These are phyloP conservation scores for Aureobasidium sp. DNA, from an alignment of 2,329 filamentous ascomycete genomes.

Conservation along the genomic window DNA sequence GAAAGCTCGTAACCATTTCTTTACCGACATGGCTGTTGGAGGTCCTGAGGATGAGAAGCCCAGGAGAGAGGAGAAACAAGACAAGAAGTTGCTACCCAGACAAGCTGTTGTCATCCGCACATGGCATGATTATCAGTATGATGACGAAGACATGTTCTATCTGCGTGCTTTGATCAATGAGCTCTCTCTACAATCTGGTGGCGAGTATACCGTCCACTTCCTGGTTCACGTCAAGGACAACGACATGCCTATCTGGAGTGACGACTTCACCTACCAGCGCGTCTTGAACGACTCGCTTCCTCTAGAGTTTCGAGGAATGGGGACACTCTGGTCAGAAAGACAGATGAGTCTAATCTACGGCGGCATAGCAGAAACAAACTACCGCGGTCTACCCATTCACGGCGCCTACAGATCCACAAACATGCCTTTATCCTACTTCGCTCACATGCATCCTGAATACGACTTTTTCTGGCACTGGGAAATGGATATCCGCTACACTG, in stretches of 20 bases:
- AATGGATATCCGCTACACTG: slow-evolving; percentile 92
- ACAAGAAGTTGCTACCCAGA: slow-evolving; percentile 53
- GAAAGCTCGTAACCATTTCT: slow-evolving; percentile 40
- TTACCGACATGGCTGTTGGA: slow-evolving; percentile 43
- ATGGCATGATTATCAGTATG: slow-evolving; percentile 84
- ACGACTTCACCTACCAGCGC: slow-evolving; percentile 75
- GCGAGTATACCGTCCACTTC: slow-evolving; percentile 86
- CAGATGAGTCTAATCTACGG: slow-evolving; percentile 63
- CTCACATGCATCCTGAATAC: slow-evolving; percentile 87
- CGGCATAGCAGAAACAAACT: slow-evolving; percentile 54
- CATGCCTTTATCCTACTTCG: slow-evolving; percentile 97
- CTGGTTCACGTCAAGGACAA: slow-evolving; percentile 87
- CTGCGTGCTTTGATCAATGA: slow-evolving; percentile 85
- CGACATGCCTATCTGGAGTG: slow-evolving; percentile 82
- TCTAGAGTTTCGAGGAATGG: slow-evolving; percentile 57
- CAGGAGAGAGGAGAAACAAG: slow-evolving; percentile 24
- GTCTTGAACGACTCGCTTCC: slow-evolving; percentile 61
- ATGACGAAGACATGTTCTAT: slow-evolving; percentile 82
- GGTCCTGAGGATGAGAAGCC: slow-evolving; percentile 26
- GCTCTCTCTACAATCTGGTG: slow-evolving; percentile 78
- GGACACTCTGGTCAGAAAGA: slow-evolving; percentile 57
- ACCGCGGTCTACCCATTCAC: slow-evolving; percentile 71
- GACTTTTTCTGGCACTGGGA: slow-evolving; percentile 97
- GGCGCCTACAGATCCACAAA: slow-evolving; percentile 79
- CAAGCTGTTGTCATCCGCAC: slow-evolving; percentile 86